A percentile compares a stretch with the other conserved stretches of the same genome.
These are phyloP conservation scores for Diaporthe citriasiana DNA, from an alignment of 2,329 filamentous ascomycete genomes.

Conservation along the genomic window DNA sequence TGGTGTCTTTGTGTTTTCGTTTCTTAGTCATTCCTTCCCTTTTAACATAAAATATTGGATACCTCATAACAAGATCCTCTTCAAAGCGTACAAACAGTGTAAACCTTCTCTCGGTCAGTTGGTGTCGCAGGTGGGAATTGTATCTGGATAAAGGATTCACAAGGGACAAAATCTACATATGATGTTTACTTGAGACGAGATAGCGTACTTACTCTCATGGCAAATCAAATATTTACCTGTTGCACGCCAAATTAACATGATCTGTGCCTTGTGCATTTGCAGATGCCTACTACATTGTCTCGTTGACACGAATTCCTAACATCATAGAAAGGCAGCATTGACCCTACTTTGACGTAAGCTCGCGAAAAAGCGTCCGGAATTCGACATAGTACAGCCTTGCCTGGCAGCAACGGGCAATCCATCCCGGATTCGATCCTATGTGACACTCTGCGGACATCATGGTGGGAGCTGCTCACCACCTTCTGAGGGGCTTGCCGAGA, in stretches of 20 bases:
- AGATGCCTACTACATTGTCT: too few relatives aligned
- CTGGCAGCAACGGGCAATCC: neutral
- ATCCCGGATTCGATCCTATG: neutral
- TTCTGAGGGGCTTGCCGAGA: neutral
- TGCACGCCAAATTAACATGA: neutral
- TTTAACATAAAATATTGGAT: constrained; percentile 27
- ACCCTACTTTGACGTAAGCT: neutral
- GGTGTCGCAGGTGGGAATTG: neutral
- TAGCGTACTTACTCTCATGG: constrained; percentile 7
- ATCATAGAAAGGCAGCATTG: neutral
- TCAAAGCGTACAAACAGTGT: constrained; percentile 15
- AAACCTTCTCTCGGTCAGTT: neutral
- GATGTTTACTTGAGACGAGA: constrained; percentile 23
- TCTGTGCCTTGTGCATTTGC: neutral
- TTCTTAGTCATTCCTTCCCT: constrained; percentile 19
- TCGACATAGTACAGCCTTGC: neutral
- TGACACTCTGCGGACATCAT: neutral
- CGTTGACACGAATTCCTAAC: neutral
- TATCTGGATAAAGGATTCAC: constrained; percentile 1
- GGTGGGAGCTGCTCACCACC: neutral
- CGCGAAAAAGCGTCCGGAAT: neutral
- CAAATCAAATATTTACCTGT: constrained; percentile 20
- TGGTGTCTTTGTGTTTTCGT: constrained; percentile 33
- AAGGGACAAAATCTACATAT: constrained; percentile 21
- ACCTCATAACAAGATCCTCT: constrained; percentile 5